phyloP scores from a whole-genome alignment of 179 eudicot species.

The Heliamphora pulchella region DNA sequence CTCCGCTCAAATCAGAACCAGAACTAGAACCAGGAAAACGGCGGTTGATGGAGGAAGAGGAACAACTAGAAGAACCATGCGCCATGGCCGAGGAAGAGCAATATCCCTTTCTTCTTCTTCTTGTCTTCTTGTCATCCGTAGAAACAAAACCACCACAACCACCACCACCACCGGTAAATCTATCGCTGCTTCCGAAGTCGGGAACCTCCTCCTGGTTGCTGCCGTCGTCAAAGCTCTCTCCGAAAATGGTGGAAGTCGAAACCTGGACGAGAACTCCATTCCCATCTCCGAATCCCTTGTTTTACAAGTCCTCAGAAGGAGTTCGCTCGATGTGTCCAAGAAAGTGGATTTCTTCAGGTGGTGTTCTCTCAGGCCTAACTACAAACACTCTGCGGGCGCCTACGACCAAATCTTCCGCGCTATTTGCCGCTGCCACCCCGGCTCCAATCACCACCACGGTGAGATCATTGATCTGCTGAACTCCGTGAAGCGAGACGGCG shows the following conservation, averaged over 20 bases:
- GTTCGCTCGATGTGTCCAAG: slow-evolving; percentile 45
- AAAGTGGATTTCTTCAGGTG: slow-evolving; percentile 65
- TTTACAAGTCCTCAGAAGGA: slow-evolving; percentile 42
- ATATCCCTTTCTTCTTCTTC: background rate
- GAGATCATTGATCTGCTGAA: slow-evolving; percentile 35
- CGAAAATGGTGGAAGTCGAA: slow-evolving; percentile 47
- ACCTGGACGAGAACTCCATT: slow-evolving; percentile 42
- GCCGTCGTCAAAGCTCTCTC: slow-evolving; percentile 56
- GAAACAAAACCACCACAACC: slow-evolving; percentile 10
- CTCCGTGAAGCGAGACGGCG: slow-evolving; percentile 56
- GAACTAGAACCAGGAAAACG: slow-evolving; percentile 1
- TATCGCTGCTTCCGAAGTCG: slow-evolving; percentile 20
- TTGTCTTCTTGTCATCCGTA: slow-evolving; percentile 2
- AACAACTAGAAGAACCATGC: slow-evolving; percentile 11
- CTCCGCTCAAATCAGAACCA: background rate
- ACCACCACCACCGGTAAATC: background rate
- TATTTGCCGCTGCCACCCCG: slow-evolving; percentile 32
- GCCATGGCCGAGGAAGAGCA: slow-evolving; percentile 12
- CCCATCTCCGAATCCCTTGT: slow-evolving; percentile 56
- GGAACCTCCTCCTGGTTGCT: slow-evolving; percentile 45
- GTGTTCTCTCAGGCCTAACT: slow-evolving; percentile 47
- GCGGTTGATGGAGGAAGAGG: slow-evolving; percentile 10
- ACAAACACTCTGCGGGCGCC: slow-evolving; percentile 51
- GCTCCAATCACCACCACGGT: slow-evolving; percentile 26
- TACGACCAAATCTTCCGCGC: slow-evolving; percentile 50